Evolutionary conservation across 2,329 filamentous ascomycete genomes (phyloP).

Genomic region (Phoma sp.): DNA sequence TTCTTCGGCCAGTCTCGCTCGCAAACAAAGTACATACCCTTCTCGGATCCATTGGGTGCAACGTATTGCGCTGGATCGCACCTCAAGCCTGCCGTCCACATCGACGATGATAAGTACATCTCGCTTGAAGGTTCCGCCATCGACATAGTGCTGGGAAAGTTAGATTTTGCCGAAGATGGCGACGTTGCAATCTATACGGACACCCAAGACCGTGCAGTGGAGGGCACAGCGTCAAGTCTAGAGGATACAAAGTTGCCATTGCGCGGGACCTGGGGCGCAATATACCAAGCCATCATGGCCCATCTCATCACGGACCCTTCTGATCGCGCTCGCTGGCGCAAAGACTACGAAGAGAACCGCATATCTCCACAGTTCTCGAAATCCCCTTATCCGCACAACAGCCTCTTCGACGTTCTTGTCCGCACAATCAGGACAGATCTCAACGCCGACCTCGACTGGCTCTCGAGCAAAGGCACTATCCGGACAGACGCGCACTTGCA

Average conservation of each 20-base stretch:
- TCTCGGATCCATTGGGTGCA: not conserved
- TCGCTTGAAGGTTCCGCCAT: constrained; percentile 3
- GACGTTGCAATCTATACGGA: not conserved
- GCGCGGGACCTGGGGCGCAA: constrained; percentile 14
- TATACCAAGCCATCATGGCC: constrained; percentile 7
- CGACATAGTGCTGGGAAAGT: constrained; percentile 5
- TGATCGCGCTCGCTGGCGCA: constrained; percentile 3
- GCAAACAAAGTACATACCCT: not conserved
- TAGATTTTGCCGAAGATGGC: constrained; percentile 5
- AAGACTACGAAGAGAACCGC: constrained; percentile 13
- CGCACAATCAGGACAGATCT: constrained; percentile 10
- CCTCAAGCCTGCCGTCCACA: not conserved
- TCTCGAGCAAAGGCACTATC: constrained; percentile 9
- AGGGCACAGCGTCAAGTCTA: too few relatives aligned
- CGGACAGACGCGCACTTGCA: constrained; percentile 12
- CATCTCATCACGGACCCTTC: not conserved
- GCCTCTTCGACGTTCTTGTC: constrained; percentile 4
- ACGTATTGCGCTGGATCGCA: constrained; percentile 12
- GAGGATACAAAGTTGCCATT: not conserved
- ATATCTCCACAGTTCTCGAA: not conserved
- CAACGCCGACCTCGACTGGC: constrained; percentile 7
- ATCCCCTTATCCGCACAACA: constrained; percentile 9
- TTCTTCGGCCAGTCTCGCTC: constrained; percentile 12
- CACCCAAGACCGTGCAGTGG: not conserved
- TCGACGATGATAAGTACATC: not conserved